Evolutionary conservation across 202 grass and related monocot species (phyloP), one percentile per base, ranked within the genome.

Genomic region (Panicum virgatum): DNA sequence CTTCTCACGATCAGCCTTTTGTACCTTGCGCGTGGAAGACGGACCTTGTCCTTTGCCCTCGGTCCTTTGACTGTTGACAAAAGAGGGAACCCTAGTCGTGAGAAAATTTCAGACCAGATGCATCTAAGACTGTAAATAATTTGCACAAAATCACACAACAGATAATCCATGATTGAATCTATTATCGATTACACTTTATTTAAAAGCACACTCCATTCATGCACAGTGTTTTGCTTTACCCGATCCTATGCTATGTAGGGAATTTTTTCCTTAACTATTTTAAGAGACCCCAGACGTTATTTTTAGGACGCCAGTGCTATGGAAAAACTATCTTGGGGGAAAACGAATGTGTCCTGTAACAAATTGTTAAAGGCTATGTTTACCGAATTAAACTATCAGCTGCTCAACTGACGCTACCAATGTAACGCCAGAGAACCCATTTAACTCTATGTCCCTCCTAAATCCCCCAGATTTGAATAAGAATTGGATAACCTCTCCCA

Each of bases 1-100:
- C 87, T 91, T 97, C 87, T 97, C 94, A 6, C 94, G 92, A 34
- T 90, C 94, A 76, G 94, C 94, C 88, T 97, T 97, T 66, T 97
- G 94, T 81, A 94, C 79, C 72, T 92, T 97, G 58, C 94, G 77
- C 12, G 44, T 56, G 72, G 57, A 36, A 87, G 80, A 29, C 0
- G 66, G 74, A 71, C 80, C 22, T 37, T 79, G 81, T 14, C 25
- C 27, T 78, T 88, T 47, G 59, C 44, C 68, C 29, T 90, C 91
- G 7, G 46, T 58, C 75, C 50, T 72, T 79, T 60, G 77, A 72
- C 84, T 89, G 68, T 43, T 11, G 75, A 70, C 50, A 76, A 83
- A 20, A 72, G 18, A 71, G 34, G 44, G 3, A 83, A 80, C 7
- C 56, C 1, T 12, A 65, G 50, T 46, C 80, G 69, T 83, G 69